A percentile compares a stretch with the other conserved stretches of the same genome.
Evolutionary conservation across 176 grass and related monocot species (phyloP).

Genomic region (Carex parvula): DNA sequence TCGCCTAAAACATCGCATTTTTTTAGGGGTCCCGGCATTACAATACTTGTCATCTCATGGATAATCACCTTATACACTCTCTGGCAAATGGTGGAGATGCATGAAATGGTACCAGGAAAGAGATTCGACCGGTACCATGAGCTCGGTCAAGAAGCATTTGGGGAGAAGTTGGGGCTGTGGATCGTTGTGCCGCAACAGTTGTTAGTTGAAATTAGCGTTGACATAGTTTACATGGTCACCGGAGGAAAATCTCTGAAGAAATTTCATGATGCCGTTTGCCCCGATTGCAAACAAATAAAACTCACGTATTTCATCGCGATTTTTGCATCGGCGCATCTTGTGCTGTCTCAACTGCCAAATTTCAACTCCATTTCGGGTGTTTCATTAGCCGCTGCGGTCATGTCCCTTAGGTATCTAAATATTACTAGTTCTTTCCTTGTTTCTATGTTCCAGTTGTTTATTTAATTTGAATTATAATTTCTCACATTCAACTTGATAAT

Average conservation of each 20-base stretch:
- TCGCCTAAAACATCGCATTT: too few relatives aligned
- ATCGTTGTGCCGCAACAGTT: slow-evolving; percentile 88
- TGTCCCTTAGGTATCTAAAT: slow-evolving; percentile 62
- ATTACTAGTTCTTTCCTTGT: background rate
- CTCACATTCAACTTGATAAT: background rate
- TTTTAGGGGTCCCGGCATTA: slow-evolving; percentile 67
- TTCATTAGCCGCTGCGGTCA: slow-evolving; percentile 81
- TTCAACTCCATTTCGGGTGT: slow-evolving; percentile 92
- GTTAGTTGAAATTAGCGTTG: slow-evolving; percentile 66
- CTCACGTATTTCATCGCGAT: slow-evolving; percentile 87
- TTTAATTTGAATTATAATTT: background rate
- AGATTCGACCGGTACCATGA: slow-evolving; percentile 94
- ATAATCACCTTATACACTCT: slow-evolving; percentile 92
- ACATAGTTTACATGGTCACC: slow-evolving; percentile 99
- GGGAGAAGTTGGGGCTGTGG: slow-evolving; percentile 73
- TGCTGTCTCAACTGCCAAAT: slow-evolving; percentile 78
- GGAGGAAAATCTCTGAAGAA: slow-evolving; percentile 86
- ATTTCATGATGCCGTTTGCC: slow-evolving; percentile 77
- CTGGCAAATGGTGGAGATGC: slow-evolving; percentile 99
- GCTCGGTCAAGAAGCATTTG: slow-evolving; percentile 84
- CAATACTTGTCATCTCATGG: slow-evolving; percentile 71
- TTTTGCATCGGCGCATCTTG: slow-evolving; percentile 75
- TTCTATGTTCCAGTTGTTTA: background rate
- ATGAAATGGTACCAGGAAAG: slow-evolving; percentile 92
- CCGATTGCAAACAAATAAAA: slow-evolving; percentile 56